phyloP scores from a whole-genome alignment of 768 basidiomycete species.

The Chalciporus piperatus region DNA sequence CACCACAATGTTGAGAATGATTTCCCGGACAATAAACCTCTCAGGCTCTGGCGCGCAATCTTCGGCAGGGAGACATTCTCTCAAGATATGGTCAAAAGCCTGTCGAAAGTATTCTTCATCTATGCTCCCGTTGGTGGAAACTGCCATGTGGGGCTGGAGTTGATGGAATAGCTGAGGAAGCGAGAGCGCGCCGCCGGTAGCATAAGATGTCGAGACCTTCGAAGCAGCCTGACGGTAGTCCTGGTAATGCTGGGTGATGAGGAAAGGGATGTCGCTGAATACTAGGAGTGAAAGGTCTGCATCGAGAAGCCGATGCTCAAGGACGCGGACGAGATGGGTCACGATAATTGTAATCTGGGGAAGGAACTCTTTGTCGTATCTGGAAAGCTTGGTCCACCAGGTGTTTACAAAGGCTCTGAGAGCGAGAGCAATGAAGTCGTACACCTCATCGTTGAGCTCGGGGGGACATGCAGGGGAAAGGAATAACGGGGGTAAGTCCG shows the following conservation, averaged over 20 bases:
- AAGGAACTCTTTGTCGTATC: conserved; percentile 81
- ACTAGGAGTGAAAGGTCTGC: conserved; percentile 61
- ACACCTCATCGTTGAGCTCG: conserved; percentile 55
- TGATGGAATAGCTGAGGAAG: conserved; percentile 73
- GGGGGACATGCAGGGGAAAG: conserved; percentile 40
- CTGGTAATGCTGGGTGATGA: conserved; percentile 71
- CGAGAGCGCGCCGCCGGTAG: conserved; percentile 58
- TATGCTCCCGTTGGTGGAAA: conserved; percentile 60
- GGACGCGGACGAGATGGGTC: conserved; percentile 50
- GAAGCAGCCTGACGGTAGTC: conserved; percentile 71
- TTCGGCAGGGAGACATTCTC: conserved; percentile 66
- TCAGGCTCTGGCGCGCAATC: conserved; percentile 74
- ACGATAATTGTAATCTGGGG: conserved; percentile 65
- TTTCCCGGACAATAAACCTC: conserved; percentile 80
- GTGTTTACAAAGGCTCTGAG: conserved; percentile 76
- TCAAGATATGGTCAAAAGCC: conserved; percentile 73
- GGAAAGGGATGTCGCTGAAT: conserved; percentile 57
- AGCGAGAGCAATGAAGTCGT: conserved; percentile 77
- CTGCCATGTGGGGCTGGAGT: conserved; percentile 81
- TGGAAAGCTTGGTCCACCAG: conserved; percentile 84
- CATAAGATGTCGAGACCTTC: conserved; percentile 69
- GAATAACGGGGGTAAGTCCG: conserved; percentile 54
- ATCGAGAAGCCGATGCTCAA: conserved; percentile 56
- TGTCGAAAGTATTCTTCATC: conserved; percentile 80
- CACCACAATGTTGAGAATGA: conserved; percentile 75